A percentile compares a stretch with the other conserved stretches of the same genome.
phyloP scores from a whole-genome alignment of 208 protist species.

The Acanthamoeba triangularis region DNA sequence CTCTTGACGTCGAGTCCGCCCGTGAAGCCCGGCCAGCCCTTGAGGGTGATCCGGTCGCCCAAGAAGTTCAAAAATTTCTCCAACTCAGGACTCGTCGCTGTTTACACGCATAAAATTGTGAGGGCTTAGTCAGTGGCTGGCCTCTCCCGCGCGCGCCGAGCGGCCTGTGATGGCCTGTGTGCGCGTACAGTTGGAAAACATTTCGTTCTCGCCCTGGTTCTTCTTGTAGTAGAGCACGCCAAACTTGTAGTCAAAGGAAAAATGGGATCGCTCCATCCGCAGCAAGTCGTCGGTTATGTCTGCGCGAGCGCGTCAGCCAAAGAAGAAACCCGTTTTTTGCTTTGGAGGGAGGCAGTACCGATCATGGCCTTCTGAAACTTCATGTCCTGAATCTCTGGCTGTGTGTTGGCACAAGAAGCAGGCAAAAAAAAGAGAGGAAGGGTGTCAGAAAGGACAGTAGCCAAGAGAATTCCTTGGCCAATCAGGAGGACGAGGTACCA shows the following conservation, averaged over 20 bases:
- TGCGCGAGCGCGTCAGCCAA: neutral
- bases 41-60: slow-evolving; percentile 71
- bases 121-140: too few relatives aligned
- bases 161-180: too few relatives aligned
- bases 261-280: slow-evolving; percentile 12
- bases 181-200: slow-evolving; percentile 69
- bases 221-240: slow-evolving; percentile 75
- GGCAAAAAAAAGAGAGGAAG: neutral
- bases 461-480: neutral
- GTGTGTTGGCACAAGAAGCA: neutral
- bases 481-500: neutral
- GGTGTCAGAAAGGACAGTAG: neutral
- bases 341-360: neutral
- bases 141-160: too few relatives aligned
- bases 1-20: slow-evolving; percentile 80
- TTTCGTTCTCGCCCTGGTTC: slow-evolving; percentile 68
- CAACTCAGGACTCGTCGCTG: slow-evolving; percentile 50
- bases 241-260: slow-evolving; percentile 73
- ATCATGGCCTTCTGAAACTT: slow-evolving; percentile 18
- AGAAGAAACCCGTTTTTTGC: neutral
- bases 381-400: slow-evolving; percentile 64
- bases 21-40: slow-evolving; percentile 74
- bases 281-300: slow-evolving; percentile 56
- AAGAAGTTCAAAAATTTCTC: slow-evolving; percentile 77
- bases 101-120: neutral